Conservation (phyloP, 1,139 yeast species). For the Magnusiomyces ingens region DNA sequence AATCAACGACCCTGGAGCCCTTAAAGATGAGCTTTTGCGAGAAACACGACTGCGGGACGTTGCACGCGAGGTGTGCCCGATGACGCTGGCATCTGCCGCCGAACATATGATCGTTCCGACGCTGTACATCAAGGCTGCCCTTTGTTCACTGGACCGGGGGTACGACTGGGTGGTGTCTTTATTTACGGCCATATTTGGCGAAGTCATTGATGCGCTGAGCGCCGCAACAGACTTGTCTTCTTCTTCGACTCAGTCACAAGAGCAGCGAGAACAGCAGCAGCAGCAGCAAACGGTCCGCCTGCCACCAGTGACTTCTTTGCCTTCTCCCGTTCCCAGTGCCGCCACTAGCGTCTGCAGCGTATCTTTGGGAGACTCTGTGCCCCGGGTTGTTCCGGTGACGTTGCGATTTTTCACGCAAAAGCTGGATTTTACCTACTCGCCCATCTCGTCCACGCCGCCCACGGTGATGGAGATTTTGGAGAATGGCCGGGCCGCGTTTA, state of each 20-base stretch:
- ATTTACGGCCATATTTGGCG: not conserved
- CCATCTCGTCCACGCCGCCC: conserved; percentile 58
- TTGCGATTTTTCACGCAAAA: conserved; percentile 39
- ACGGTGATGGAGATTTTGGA: conserved; percentile 59
- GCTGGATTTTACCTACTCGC: conserved; percentile 56
- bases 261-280: not conserved
- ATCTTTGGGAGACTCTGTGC: not conserved
- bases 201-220: too few species aligned
- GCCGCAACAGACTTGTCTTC: not conserved
- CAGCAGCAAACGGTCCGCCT: not conserved
- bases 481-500: conserved; percentile 64
- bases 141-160: not conserved
- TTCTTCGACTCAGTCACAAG: not conserved
- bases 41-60: too few species aligned
- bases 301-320: not conserved
- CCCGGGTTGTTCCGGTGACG: conserved; percentile 36
- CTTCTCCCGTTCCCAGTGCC: not conserved
- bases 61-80: not conserved
- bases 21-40: too few species aligned
- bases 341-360: not conserved
- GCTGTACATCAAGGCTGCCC: not conserved
- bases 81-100: not conserved
- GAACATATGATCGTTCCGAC: not conserved
- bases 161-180: not conserved
- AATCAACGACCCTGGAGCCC: not conserved